Base-by-base conservation (phyloP, 345 rosid genomes). In the Rhodamnia argentea region DNA sequence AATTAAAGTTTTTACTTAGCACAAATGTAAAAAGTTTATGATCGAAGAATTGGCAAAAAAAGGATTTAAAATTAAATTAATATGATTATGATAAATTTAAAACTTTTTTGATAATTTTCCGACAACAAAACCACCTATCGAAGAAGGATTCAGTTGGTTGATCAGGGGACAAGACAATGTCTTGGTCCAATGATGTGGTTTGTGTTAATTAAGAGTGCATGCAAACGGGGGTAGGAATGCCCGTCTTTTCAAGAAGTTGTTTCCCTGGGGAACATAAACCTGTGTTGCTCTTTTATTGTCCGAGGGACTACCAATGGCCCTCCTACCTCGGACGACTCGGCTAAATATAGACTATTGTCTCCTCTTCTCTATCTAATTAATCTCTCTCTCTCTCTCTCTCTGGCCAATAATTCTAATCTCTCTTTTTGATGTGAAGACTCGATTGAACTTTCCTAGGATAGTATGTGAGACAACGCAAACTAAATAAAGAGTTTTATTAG, bases 241-340 rank as follows among this genome's bases (percentile, higher is more conserved):
- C 20, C 50, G 53, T 82, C 85, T 62, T 85, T 82, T 62, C 83
- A 62, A 29, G 82, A 47, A 86, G 90, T 82, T 84, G 88, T 85
- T 88, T 60, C 82, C 86, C 74, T 44, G 64, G 88, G 86, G 86
- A 86, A 84, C 86, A 86, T 40, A 81, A 86, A 14, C 83, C 74
- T 32, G 52, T 40, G 27, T 13, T 70, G 76, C 83, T 55, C 40
- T 22, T 23, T 84, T 59, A 82, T 52, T 83, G 75, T 52, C 75
- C n/a, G 52, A 64, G 18, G 22, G 64, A 13, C 50, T 37, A 14
- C 56, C 59, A 26, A 52, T 70, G 81, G 59, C 84, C 60, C 47
- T 40, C 58, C 53, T 16, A 44, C 58, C 59, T 83, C 40, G 44
- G 44, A 83, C 84, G 4, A 44, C 20, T 37, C 44, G 53, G 52